A percentile compares a stretch with the other conserved stretches of the same genome.
phyloP scores from a whole-genome alignment of 306 rosid genomes.

The Cucumis sativus region Cucumber_9930_V3 NC_026660.2:6277001-6277500 shows the following conservation, averaged over 20 bases:
- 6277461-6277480: background rate
- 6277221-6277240: background rate
- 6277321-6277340: background rate
- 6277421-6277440: background rate
- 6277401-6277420: background rate
- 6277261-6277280: background rate
- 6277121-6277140: background rate
- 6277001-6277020: too few relatives aligned
- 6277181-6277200: background rate
- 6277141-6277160: background rate
- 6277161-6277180: background rate
- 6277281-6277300: background rate
- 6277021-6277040: too few relatives aligned
- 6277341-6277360: background rate
- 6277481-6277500: background rate
- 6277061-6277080: too few relatives aligned
- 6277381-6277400: background rate
- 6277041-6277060: too few relatives aligned
- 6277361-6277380: slow-evolving; percentile 2
- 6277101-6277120: background rate
- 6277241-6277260: background rate
- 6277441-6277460: background rate
- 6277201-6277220: background rate
- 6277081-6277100: background rate
- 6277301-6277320: background rate